A percentile compares a stretch with the other conserved stretches of the same genome.
Evolutionary conservation across 2,329 filamentous ascomycete species (phyloP).

Genomic region (Helminthosporium solani): DNA sequence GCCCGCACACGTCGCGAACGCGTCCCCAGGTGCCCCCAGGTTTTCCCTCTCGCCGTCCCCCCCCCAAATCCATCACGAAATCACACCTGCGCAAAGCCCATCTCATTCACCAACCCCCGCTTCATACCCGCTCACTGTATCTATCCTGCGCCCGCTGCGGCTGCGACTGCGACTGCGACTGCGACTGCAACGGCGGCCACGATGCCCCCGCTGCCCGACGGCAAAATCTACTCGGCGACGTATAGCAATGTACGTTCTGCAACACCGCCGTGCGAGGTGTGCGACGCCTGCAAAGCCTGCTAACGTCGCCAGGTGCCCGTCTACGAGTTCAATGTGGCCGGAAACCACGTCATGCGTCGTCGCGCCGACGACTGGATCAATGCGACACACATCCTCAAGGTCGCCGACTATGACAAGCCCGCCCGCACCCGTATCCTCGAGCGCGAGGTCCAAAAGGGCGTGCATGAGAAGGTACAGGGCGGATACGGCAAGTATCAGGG

Average conservation of each 20-base stretch:
- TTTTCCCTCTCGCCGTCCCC: too few species aligned
- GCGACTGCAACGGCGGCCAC: slow-evolving; percentile 13
- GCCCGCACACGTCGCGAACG: slow-evolving; percentile 5
- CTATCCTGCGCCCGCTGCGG: neutral
- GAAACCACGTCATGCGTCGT: slow-evolving; percentile 94
- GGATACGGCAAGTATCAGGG: slow-evolving; percentile 99
- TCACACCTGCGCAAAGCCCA: slow-evolving; percentile 10
- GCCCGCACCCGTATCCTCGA: slow-evolving; percentile 92
- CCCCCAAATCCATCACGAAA: slow-evolving; percentile 15
- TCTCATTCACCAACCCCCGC: neutral
- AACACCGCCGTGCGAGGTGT: neutral
- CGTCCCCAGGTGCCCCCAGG: too few species aligned
- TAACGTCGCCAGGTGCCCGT: slow-evolving; percentile 72
- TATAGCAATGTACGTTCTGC: slow-evolving; percentile 58
- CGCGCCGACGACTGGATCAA: slow-evolving; percentile 97
- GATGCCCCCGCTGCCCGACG: slow-evolving; percentile 42
- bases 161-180: too few species aligned
- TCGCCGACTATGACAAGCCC: slow-evolving; percentile 95
- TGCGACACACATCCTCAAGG: slow-evolving; percentile 97
- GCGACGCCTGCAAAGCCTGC: slow-evolving; percentile 1
- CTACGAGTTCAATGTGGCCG: slow-evolving; percentile 85
- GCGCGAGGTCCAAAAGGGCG: slow-evolving; percentile 92
- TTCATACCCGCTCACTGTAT: neutral
- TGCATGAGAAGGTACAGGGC: slow-evolving; percentile 96
- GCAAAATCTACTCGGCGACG: slow-evolving; percentile 63